Base-by-base conservation (phyloP, 495 filamentous ascomycete species). In the Hypoxylon intermedium region DNA sequence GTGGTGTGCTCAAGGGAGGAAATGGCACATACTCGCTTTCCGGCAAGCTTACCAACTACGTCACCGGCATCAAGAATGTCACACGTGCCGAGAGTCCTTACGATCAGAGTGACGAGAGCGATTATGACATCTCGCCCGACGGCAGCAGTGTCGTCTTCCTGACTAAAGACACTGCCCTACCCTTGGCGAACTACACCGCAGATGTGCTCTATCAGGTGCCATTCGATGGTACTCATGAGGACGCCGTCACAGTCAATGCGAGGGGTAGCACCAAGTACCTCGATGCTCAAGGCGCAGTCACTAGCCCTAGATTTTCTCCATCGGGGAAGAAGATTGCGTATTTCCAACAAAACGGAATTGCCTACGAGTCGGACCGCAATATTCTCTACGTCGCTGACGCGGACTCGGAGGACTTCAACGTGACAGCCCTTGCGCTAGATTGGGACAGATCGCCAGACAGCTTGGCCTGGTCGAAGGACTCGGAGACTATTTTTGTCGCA, bases 281-380 rank as follows among this genome's bases (percentile, higher is more conserved):
- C 66, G 71, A 71, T 7, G 74, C 77, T 19, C 72, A 87, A 54
- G 89, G 89, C 0, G 88, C 89, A 9, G 83, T 83, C 71, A 79
- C 84, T 0, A 85, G 80, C 11, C 89, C 89, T 1, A 79, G 83
- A 6, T 83, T 90, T 34, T 86, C 86, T 12, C 83, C 86, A 5
- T 82, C 87, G 57, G 88, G 89, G n/a, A 81, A 81, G 55, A 75
- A 78, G 12, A 79, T 87, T 42, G 89, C 85, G 11, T 87, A 90
- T 42, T 77, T 91, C 57, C 79, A 84, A 34, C 87, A 87, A 84
- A 75, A 80, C 24, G 70, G 83, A 20, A 85, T 89, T 62, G 82
- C 85, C 2, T 91, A 92, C 67, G 89, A 92, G 72, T 86, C 86
- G 5, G 89, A 91, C 71, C 84, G 85, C 65, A 92, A 90, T 56